Percentiles rank a stretch among this genome's conserved stretches.
These are phyloP conservation scores for Daldinia grandis DNA, from an alignment of 495 filamentous ascomycete species.

Conservation along the genomic window DNA sequence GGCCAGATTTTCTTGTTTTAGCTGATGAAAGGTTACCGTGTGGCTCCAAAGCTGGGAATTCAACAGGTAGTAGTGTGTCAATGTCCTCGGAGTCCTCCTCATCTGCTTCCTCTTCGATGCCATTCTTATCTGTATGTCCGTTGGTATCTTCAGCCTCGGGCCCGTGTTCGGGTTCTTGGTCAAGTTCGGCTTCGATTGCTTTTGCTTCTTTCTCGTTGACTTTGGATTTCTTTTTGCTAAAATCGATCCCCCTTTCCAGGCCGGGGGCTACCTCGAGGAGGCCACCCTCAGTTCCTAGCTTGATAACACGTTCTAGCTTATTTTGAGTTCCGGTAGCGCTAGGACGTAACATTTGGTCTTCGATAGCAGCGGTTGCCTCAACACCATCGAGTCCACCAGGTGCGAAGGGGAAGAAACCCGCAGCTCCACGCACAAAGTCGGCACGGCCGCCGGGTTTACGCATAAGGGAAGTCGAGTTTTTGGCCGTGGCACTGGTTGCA, in stretches of 20 bases:
- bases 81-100: conserved; percentile 76
- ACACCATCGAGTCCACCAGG: conserved; percentile 91
- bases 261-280: conserved; percentile 86
- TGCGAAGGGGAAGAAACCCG: conserved; percentile 95
- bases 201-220: conserved; percentile 64
- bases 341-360: conserved; percentile 65
- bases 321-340: conserved; percentile 51
- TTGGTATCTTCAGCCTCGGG: conserved; percentile 55
- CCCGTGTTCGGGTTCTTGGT: conserved; percentile 66
- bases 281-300: conserved; percentile 77
- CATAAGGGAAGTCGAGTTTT: conserved; percentile 92
- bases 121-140: conserved; percentile 52
- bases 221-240: conserved; percentile 67
- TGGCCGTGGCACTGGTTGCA: conserved; percentile 88
- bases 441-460: conserved; percentile 87
- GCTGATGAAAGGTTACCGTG: conserved; percentile 75
- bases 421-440: conserved; percentile 93
- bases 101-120: conserved; percentile 51
- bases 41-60: conserved; percentile 93
- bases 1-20: conserved; percentile 74
- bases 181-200: conserved; percentile 77
- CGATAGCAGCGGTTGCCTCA: conserved; percentile 78
- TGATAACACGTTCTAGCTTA: conserved; percentile 80
- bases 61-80: conserved; percentile 86
- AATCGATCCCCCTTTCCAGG: conserved; percentile 78